A percentile compares a stretch with the other conserved stretches of the same genome.
phyloP scores from a whole-genome alignment of 2,329 filamentous ascomycete species.

The Microcyclosporella mali region DNA sequence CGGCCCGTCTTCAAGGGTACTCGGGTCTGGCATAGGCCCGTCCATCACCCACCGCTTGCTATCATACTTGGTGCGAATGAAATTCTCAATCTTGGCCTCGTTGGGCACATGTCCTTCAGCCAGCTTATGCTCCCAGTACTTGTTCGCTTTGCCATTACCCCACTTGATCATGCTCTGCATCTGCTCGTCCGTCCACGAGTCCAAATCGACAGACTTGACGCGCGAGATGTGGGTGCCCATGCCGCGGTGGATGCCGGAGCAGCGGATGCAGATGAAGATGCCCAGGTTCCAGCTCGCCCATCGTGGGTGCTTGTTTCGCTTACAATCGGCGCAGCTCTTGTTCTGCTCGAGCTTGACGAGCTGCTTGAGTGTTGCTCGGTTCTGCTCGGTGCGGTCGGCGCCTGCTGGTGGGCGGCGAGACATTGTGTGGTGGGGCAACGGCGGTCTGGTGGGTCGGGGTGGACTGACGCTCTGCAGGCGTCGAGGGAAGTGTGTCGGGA shows the following conservation, averaged over 20 bases:
- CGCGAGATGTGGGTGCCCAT: conserved; percentile 98
- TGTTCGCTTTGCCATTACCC: conserved; percentile 95
- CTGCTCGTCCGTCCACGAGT: conserved; percentile 98
- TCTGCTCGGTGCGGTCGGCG: conserved; percentile 84
- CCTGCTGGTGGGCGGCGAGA: conserved; percentile 70
- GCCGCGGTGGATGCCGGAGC: conserved; percentile 94
- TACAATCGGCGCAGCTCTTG: conserved; percentile 97
- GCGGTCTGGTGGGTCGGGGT: not conserved
- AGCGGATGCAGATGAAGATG: conserved; percentile 91
- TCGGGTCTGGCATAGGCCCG: conserved; percentile 86
- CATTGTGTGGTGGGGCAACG: conserved; percentile 47
- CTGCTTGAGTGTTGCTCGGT: conserved; percentile 88
- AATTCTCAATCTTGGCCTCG: conserved; percentile 98
- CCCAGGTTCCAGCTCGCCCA: conserved; percentile 99
- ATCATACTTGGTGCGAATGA: conserved; percentile 98
- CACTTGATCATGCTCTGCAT: conserved; percentile 87
- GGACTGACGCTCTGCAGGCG: not conserved
- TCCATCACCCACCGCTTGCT: conserved; percentile 99
- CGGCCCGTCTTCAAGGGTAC: conserved; percentile 69
- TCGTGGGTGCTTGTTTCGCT: conserved; percentile 97
- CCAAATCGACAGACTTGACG: conserved; percentile 96
- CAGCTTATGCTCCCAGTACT: conserved; percentile 97
- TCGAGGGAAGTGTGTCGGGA: too few relatives aligned
- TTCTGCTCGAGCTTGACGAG: conserved; percentile 91
- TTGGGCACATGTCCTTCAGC: conserved; percentile 86